phyloP scores from a whole-genome alignment of 2,329 filamentous ascomycete species.

The Aspergillus brunneoviolaceus region DNA sequence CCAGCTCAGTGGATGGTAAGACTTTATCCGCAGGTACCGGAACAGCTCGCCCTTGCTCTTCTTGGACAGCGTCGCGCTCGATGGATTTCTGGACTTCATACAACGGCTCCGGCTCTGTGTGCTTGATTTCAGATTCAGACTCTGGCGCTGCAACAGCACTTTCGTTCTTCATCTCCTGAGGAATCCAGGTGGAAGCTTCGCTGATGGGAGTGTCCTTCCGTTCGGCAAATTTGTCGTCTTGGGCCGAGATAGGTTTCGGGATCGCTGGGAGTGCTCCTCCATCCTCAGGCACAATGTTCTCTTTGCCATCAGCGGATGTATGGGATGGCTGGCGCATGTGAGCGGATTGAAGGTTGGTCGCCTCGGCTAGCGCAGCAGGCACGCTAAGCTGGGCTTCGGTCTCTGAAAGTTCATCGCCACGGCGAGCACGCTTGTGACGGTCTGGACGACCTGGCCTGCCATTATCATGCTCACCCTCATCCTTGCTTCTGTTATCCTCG shows the following conservation, averaged over 20 bases:
- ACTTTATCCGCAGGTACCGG: slow-evolving; percentile 34
- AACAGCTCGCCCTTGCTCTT: slow-evolving; percentile 19
- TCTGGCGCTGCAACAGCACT: slow-evolving; percentile 49
- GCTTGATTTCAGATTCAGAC: slow-evolving; percentile 20
- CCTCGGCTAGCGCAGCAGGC: slow-evolving; percentile 39
- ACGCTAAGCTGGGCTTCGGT: slow-evolving; percentile 72
- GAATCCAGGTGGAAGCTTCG: slow-evolving; percentile 53
- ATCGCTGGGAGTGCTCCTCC: slow-evolving; percentile 36
- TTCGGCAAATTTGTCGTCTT: slow-evolving; percentile 36
- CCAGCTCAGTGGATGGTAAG: slow-evolving; percentile 65
- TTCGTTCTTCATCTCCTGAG: slow-evolving; percentile 59
- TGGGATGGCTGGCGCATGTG: slow-evolving; percentile 27
- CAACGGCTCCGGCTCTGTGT: slow-evolving; percentile 14
- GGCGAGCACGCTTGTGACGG: slow-evolving; percentile 73
- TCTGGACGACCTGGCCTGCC: slow-evolving; percentile 65
- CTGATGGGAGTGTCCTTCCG: slow-evolving; percentile 34
- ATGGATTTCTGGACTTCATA: slow-evolving; percentile 7
- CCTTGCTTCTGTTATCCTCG: slow-evolving; percentile 38
- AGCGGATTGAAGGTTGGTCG: slow-evolving; percentile 27
- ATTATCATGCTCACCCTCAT: slow-evolving; percentile 56
- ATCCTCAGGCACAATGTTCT: slow-evolving; percentile 38
- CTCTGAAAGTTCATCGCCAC: slow-evolving; percentile 65
- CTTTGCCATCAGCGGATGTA: slow-evolving; percentile 36
- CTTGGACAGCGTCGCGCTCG: not conserved
- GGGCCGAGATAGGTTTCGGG: slow-evolving; percentile 40